phyloP scores from a whole-genome alignment of 2,329 filamentous ascomycete genomes.

The Fusarium sp. region DNA sequence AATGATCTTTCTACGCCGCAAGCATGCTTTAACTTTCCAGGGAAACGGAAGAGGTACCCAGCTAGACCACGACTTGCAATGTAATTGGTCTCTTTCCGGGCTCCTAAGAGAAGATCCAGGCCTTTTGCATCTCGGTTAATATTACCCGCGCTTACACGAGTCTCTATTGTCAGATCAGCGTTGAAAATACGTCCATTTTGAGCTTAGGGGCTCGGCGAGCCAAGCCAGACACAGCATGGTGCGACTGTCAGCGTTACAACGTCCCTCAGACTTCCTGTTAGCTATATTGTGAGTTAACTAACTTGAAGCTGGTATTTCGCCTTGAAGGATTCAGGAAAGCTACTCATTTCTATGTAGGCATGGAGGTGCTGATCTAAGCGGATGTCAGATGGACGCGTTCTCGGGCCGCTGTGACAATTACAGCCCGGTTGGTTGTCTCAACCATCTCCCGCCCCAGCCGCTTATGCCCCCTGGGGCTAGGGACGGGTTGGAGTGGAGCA shows the following conservation, averaged over 20 bases:
- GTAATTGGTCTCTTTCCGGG: neutral
- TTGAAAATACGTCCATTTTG: neutral
- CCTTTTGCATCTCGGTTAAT: neutral
- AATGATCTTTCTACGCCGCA: neutral
- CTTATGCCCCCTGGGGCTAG: neutral
- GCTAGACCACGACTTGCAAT: neutral
- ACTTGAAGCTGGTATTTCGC: neutral
- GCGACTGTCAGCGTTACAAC: neutral
- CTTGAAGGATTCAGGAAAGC: neutral
- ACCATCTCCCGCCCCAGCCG: neutral
- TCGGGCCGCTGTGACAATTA: neutral
- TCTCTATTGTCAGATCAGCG: neutral
- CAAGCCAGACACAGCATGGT: neutral
- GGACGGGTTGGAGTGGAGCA: constrained; percentile 54
- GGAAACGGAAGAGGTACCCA: neutral
- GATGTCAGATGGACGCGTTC: neutral
- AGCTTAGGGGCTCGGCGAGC: neutral
- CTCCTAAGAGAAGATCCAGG: neutral
- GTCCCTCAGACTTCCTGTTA: neutral
- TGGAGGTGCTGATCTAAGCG: neutral
- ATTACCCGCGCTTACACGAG: neutral
- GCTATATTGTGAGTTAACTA: neutral
- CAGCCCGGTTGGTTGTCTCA: neutral
- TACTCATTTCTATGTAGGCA: neutral
- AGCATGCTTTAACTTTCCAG: neutral